Conservation (phyloP, 176 grass and related monocot species). For the Oryza rufipogon region DNA sequence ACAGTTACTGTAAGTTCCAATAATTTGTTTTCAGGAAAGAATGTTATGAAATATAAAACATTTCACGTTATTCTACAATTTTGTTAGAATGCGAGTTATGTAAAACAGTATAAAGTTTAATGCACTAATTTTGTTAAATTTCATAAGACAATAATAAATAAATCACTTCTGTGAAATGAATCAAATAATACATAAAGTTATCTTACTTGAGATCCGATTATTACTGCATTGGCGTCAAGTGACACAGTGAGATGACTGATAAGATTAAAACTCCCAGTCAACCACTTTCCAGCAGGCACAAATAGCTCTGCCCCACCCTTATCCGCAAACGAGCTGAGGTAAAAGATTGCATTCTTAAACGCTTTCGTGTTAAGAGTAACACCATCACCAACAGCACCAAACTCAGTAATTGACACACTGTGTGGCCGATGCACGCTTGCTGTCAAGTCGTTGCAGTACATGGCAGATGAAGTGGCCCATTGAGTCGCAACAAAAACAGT, state of each 20-base stretch:
- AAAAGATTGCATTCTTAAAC: conserved; percentile 95
- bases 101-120: not conserved
- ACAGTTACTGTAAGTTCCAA: not conserved
- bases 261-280: conserved; percentile 90
- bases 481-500: conserved; percentile 25
- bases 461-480: conserved; percentile 37
- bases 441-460: conserved; percentile 71
- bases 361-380: conserved; percentile 89
- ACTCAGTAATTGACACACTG: conserved; percentile 90
- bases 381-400: conserved; percentile 86
- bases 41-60: not conserved
- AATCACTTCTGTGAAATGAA: not conserved
- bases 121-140: no score
- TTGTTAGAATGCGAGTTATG: not conserved
- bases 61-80: not conserved
- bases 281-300: conserved; percentile 91
- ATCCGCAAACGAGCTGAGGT: conserved; percentile 95
- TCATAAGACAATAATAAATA: not conserved
- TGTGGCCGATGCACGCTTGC: conserved; percentile 55
- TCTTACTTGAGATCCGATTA: conserved; percentile 61
- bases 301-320: conserved; percentile 90
- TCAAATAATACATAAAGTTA: conserved; percentile 31
- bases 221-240: conserved; percentile 75
- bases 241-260: conserved; percentile 95
- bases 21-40: not conserved